A percentile compares a stretch with the other conserved stretches of the same genome.
Conservation (phyloP, 192 early-diverging fungal genomes). For the Ramicandelaber brevisporus region DNA sequence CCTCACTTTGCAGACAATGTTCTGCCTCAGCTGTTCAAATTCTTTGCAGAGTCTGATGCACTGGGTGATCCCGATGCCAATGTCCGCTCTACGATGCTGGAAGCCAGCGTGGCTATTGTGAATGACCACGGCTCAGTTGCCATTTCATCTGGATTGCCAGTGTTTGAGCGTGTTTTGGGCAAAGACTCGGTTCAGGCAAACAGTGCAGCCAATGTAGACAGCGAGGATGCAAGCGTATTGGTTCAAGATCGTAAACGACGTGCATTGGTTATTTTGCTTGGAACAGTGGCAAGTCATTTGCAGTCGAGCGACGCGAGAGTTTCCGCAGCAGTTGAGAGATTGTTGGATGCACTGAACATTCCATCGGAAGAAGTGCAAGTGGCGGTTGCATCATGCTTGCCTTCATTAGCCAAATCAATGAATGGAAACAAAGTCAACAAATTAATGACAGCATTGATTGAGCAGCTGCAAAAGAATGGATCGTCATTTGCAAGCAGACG, state of each 20-base stretch:
- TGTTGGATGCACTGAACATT: conserved; percentile 73
- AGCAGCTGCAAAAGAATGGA: conserved; percentile 37
- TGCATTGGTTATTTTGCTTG: conserved; percentile 75
- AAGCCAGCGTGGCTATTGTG: conserved; percentile 57
- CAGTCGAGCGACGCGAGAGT: conserved; percentile 44
- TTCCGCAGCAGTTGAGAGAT: conserved; percentile 52
- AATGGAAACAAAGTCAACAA: conserved; percentile 22
- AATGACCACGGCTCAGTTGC: conserved; percentile 44
- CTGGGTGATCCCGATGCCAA: conserved; percentile 56
- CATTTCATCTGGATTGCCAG: conserved; percentile 46
- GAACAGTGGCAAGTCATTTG: conserved; percentile 72
- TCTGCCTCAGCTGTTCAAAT: conserved; percentile 30
- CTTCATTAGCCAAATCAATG: conserved; percentile 61
- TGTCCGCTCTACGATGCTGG: conserved; percentile 63
- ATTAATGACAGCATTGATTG: conserved; percentile 34
- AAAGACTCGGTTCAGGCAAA: no score
- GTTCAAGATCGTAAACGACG: conserved; percentile 74
- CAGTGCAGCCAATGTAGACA: no score
- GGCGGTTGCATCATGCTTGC: conserved; percentile 81
- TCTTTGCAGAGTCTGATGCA: conserved; percentile 62
- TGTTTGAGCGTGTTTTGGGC: conserved; percentile 37
- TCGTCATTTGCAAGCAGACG: conserved; percentile 66
- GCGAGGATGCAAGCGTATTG: no score
- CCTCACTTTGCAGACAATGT: conserved; percentile 21
- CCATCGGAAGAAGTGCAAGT: conserved; percentile 87